Percentiles rank a stretch among this genome's conserved stretches.
These are phyloP conservation scores for Phaffomyces opuntiae DNA, from an alignment of 805 yeast genomes.

Conservation along the genomic window DNA sequence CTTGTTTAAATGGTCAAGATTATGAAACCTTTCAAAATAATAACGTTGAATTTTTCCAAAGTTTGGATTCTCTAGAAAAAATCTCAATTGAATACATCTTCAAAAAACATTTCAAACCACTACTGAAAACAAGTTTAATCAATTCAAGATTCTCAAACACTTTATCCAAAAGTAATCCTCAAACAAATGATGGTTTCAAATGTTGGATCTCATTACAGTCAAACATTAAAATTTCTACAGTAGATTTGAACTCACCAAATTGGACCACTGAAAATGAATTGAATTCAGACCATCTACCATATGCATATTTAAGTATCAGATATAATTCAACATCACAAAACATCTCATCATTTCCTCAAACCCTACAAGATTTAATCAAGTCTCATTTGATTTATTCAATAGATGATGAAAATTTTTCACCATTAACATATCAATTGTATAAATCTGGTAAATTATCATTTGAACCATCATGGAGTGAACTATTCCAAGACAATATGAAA, in stretches of 20 bases:
- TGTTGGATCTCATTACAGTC: conserved; percentile 21
- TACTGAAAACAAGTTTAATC: conserved; percentile 11
- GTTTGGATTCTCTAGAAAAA: conserved; percentile 19
- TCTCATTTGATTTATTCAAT: conserved; percentile 45
- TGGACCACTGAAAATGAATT: conserved; percentile 15
- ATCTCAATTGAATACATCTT: conserved; percentile 24
- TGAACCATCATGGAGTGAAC: conserved; percentile 33
- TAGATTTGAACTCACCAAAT: conserved; percentile 4
- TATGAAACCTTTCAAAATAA: conserved; percentile 10
- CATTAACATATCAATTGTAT: conserved; percentile 22
- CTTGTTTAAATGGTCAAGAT: conserved; percentile 6
- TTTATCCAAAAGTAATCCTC: neutral
- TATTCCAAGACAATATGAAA: conserved; percentile 16
- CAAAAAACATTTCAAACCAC: conserved; percentile 19
- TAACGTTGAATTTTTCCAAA: conserved; percentile 6
- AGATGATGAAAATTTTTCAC: conserved; percentile 30
- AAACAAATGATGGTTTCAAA: conserved; percentile 6
- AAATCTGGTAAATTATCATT: conserved; percentile 25
- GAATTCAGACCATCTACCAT: conserved; percentile 31
- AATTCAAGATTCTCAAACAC: conserved; percentile 18
- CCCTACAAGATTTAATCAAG: conserved; percentile 30
- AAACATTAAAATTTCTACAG: conserved; percentile 13
- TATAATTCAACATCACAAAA: conserved; percentile 32
- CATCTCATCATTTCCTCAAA: conserved; percentile 11
- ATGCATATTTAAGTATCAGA: conserved; percentile 41